Evolutionary conservation across 345 rosid genomes (phyloP).

Genomic region (Syzygium oleosum): DNA sequence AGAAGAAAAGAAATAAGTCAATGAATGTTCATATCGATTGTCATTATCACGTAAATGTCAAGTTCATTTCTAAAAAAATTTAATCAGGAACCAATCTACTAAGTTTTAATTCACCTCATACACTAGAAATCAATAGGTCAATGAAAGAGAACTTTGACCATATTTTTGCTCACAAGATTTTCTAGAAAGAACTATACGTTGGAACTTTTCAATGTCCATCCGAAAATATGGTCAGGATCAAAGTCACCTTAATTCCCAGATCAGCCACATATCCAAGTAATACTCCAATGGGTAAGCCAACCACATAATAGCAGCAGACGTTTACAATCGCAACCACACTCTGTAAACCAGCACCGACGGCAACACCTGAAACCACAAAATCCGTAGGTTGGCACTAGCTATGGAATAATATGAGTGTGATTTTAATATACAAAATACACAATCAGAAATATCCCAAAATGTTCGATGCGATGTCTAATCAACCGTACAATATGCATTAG

Average conservation of each 20-base stretch:
- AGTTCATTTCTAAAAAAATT: background rate
- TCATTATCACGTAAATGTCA: background rate
- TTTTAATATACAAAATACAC: background rate
- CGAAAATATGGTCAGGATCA: background rate
- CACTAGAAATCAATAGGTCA: background rate
- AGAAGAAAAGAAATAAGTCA: background rate
- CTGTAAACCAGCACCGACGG: slow-evolving; percentile 50
- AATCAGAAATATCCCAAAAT: background rate
- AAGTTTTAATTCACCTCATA: background rate
- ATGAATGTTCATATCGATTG: background rate
- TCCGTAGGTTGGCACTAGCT: background rate
- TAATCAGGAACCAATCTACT: background rate
- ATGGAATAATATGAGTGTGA: background rate
- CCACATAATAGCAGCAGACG: slow-evolving; percentile 31
- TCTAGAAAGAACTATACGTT: background rate
- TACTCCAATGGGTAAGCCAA: slow-evolving; percentile 39
- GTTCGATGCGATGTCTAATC: background rate
- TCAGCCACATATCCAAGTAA: slow-evolving; percentile 25
- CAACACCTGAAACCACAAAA: slow-evolving; percentile 23
- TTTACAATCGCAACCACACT: slow-evolving; percentile 39
- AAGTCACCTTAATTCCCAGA: slow-evolving; percentile 18
- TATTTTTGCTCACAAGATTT: background rate
- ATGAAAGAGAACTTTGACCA: background rate
- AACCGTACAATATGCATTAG: background rate
- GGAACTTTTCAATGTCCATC: background rate